phyloP scores from a whole-genome alignment of 2,329 filamentous ascomycete genomes.

The Herpotrichia juniperi region DNA sequence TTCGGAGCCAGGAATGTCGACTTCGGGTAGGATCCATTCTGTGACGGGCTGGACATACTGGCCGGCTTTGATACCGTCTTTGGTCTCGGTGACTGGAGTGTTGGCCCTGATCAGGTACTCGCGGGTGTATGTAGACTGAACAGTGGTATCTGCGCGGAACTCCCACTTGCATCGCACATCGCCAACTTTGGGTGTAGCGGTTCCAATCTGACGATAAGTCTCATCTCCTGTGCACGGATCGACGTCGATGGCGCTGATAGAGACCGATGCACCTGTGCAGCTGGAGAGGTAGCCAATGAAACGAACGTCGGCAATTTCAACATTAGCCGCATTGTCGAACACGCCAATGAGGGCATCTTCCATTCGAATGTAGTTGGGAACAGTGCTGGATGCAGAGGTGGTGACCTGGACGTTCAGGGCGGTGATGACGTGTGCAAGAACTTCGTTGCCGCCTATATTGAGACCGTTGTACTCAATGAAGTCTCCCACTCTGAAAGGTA shows the following conservation, averaged over 20 bases:
- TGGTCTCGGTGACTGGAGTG: slow-evolving; percentile 40
- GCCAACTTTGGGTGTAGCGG: slow-evolving; percentile 33
- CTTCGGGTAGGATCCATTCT: slow-evolving; percentile 54
- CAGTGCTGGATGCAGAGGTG: slow-evolving; percentile 33
- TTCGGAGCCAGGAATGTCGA: slow-evolving; percentile 47
- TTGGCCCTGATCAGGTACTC: slow-evolving; percentile 49
- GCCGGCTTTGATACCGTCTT: slow-evolving; percentile 49
- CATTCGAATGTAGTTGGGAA: slow-evolving; percentile 49
- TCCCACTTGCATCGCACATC: slow-evolving; percentile 50
- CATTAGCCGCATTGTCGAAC: slow-evolving; percentile 37
- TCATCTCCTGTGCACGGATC: slow-evolving; percentile 51
- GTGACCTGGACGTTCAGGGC: slow-evolving; percentile 50
- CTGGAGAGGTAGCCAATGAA: slow-evolving; percentile 50
- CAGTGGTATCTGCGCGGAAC: slow-evolving; percentile 34
- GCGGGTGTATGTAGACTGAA: slow-evolving; percentile 45
- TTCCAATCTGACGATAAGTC: slow-evolving; percentile 43
- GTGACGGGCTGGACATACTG: slow-evolving; percentile 50
- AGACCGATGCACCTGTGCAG: slow-evolving; percentile 37
- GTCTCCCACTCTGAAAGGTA: slow-evolving; percentile 47
- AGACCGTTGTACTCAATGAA: slow-evolving; percentile 50
- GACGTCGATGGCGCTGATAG: slow-evolving; percentile 49
- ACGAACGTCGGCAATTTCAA: slow-evolving; percentile 44
- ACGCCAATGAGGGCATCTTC: slow-evolving; percentile 52
- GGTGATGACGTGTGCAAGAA: slow-evolving; percentile 46
- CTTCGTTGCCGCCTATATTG: slow-evolving; percentile 31